A percentile compares a stretch with the other conserved stretches of the same genome.
phyloP scores from a whole-genome alignment of 306 rosid genomes.

The Begonia peltatifolia region DNA sequence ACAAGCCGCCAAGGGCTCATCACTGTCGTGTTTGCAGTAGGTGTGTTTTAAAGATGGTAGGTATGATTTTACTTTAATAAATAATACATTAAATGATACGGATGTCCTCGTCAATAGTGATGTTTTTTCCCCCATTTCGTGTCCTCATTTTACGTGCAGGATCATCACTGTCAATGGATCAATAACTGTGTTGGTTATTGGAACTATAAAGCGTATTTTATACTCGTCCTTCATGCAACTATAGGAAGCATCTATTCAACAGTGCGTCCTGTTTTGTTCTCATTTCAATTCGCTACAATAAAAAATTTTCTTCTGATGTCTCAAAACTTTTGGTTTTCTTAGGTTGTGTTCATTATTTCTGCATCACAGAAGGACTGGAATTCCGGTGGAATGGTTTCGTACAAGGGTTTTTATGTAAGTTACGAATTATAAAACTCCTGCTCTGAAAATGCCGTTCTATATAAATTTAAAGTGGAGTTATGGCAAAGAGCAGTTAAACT shows the following conservation, averaged over 20 bases:
- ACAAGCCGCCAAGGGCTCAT: constrained; percentile 90
- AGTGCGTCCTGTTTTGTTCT: constrained; percentile 26
- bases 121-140: constrained; percentile 2
- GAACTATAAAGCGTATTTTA: constrained; percentile 75
- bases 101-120: neutral
- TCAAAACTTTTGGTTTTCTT: constrained; percentile 4
- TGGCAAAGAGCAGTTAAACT: too few species aligned
- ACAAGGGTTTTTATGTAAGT: constrained; percentile 59
- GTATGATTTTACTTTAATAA: constrained; percentile 14
- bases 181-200: constrained; percentile 87
- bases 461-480: too few species aligned
- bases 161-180: constrained; percentile 86
- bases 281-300: constrained; percentile 3
- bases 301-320: constrained; percentile 1
- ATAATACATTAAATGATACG: neutral
- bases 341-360: constrained; percentile 21
- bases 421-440: neutral
- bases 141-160: constrained; percentile 43
- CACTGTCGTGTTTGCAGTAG: constrained; percentile 87
- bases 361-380: constrained; percentile 49
- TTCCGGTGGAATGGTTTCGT: constrained; percentile 15
- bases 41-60: constrained; percentile 91
- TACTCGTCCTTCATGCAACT: constrained; percentile 42
- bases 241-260: constrained; percentile 41
- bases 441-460: too few species aligned